Evolutionary conservation across 2,329 filamentous ascomycete genomes (phyloP).

Genomic region (Talaromyces piceae): DNA sequence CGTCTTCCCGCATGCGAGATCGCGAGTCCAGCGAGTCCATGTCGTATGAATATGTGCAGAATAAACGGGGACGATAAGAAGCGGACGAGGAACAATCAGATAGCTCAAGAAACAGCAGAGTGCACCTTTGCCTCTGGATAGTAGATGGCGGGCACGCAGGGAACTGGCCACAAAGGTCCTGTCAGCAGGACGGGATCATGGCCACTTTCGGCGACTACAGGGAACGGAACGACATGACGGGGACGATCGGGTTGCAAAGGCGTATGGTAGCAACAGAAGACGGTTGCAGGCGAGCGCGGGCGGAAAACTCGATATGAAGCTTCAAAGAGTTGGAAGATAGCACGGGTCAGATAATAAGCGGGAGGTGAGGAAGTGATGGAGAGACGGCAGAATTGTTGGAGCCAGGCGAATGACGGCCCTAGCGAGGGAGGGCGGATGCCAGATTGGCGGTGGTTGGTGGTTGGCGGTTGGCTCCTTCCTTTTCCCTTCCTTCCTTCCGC

Average conservation of each 20-base stretch:
- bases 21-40: conserved; percentile 11
- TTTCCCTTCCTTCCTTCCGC: background rate
- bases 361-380: background rate
- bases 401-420: background rate
- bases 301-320: background rate
- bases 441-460: conserved; percentile 1
- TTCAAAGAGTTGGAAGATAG: background rate
- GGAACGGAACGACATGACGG: conserved; percentile 5
- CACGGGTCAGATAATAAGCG: background rate
- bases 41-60: background rate
- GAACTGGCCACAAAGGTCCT: conserved; percentile 11
- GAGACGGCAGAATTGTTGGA: background rate
- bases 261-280: background rate
- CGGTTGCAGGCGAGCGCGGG: background rate
- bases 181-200: conserved; percentile 10
- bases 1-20: conserved; percentile 12
- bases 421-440: conserved; percentile 2
- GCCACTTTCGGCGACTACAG: conserved; percentile 7
- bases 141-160: background rate
- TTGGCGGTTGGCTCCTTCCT: background rate
- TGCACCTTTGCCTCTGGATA: background rate
- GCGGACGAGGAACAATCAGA: background rate
- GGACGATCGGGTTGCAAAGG: conserved; percentile 1
- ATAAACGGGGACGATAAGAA: background rate
- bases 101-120: background rate